These are phyloP conservation scores for Phytophthora gonapodyides DNA, from an alignment of 352 stramenopile genomes.

Conservation along the genomic window DNA sequence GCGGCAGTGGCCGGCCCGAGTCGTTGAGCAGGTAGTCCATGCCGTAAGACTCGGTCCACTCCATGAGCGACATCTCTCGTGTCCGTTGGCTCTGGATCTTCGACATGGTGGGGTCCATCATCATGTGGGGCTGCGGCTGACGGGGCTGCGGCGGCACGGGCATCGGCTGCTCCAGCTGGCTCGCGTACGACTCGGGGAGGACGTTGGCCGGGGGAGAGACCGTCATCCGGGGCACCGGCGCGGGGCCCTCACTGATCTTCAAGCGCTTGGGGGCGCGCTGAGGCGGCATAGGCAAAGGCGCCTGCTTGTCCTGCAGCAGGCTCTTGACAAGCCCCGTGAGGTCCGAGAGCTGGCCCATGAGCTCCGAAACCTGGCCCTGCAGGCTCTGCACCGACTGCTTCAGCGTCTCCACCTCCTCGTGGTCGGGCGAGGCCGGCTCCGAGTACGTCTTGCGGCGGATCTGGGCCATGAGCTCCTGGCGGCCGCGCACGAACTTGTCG, in stretches of 20 bases:
- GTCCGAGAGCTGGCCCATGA: conserved; percentile 79
- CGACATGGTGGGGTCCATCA: conserved; percentile 38
- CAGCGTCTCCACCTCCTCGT: conserved; percentile 76
- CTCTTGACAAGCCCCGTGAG: conserved; percentile 77
- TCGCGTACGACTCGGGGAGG: conserved; percentile 26
- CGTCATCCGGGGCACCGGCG: conserved; percentile 16
- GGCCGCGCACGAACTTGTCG: conserved; percentile 87
- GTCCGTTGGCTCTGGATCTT: conserved; percentile 56
- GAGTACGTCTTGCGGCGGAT: conserved; percentile 91
- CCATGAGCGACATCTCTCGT: conserved; percentile 70
- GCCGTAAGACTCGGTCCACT: conserved; percentile 80
- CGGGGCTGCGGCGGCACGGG: conserved; percentile 21
- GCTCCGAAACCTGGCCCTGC: conserved; percentile 71
- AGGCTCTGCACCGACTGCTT: conserved; percentile 78
- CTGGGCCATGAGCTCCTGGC: conserved; percentile 85
- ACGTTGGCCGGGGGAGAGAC: conserved; percentile 19
- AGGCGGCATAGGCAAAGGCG: conserved; percentile 6
- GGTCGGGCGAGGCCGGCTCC: conserved; percentile 73
- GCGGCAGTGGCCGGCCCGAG: conserved; percentile 45
- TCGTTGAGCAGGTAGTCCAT: conserved; percentile 86
- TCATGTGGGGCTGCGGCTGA: conserved; percentile 30
- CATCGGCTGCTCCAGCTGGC: conserved; percentile 29
- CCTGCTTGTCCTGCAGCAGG: conserved; percentile 61
- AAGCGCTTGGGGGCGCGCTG: conserved; percentile 53
- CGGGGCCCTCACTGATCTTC: conserved; percentile 30